A percentile compares a stretch with the other conserved stretches of the same genome.
These are phyloP conservation scores for Pythium plurisporium DNA, from an alignment of 352 stramenopile genomes.

Conservation along the genomic window DNA sequence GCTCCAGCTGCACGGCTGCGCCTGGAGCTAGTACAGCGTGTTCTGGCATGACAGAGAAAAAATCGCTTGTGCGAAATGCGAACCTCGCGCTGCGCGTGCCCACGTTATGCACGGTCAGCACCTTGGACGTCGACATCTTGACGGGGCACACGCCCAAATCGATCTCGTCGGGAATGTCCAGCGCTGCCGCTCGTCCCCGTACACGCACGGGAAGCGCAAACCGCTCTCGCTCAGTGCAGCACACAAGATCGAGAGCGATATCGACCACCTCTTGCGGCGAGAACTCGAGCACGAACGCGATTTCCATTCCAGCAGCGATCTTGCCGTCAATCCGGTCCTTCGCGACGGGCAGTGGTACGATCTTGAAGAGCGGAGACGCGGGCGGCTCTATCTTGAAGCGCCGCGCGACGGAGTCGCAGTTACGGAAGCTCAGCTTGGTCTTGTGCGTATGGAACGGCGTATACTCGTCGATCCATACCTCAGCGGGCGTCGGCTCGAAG, in stretches of 20 bases:
- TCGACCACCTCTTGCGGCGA: constrained; percentile 86
- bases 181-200: constrained; percentile 69
- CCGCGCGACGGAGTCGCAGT: constrained; percentile 88
- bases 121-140: constrained; percentile 74
- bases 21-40: constrained; percentile 63
- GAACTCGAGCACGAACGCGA: constrained; percentile 90
- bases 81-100: constrained; percentile 78
- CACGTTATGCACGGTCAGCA: constrained; percentile 88
- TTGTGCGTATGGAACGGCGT: constrained; percentile 79
- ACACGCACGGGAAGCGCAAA: constrained; percentile 90
- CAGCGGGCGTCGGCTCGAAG: constrained; percentile 77
- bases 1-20: constrained; percentile 71
- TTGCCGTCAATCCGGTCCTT: constrained; percentile 57
- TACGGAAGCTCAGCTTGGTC: constrained; percentile 88
- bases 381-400: constrained; percentile 86
- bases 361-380: constrained; percentile 86
- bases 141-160: constrained; percentile 84
- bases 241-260: constrained; percentile 90
- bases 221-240: constrained; percentile 92
- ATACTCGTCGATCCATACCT: constrained; percentile 92
- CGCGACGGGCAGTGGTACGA: constrained; percentile 27
- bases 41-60: constrained; percentile 62
- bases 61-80: constrained; percentile 50
- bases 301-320: constrained; percentile 93
- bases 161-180: constrained; percentile 90